Evolutionary conservation across 2,329 filamentous ascomycete genomes (phyloP).

Genomic region (Pseudogymnoascus sp.): DNA sequence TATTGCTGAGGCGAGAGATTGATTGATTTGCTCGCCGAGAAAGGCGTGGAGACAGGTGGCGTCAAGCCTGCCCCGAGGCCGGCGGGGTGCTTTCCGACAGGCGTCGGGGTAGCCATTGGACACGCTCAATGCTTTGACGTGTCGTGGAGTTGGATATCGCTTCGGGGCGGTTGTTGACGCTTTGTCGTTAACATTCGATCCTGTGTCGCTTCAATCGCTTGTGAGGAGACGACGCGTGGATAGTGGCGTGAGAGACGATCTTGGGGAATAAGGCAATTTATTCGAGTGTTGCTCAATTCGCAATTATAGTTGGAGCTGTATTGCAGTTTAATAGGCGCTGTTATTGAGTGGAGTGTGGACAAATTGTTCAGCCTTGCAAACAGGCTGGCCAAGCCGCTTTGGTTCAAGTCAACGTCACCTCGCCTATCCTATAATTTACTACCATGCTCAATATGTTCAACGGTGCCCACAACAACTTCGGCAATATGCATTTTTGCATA

Average conservation of each 20-base stretch:
- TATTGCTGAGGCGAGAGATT: conserved; percentile 54
- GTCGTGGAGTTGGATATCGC: not conserved
- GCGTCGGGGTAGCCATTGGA: conserved; percentile 28
- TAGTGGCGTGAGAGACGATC: not conserved
- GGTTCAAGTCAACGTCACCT: not conserved
- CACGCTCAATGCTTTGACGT: not conserved
- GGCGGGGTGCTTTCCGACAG: conserved; percentile 20
- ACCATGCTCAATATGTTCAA: not conserved
- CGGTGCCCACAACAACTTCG: not conserved
- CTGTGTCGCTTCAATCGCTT: not conserved
- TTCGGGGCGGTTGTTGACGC: not conserved
- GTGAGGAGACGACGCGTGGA: not conserved
- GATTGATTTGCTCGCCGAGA: conserved; percentile 40
- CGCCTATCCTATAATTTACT: not conserved
- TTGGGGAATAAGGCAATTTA: not conserved
- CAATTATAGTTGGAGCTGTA: not conserved
- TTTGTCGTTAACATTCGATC: not conserved
- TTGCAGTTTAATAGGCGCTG: not conserved
- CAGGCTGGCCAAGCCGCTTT: not conserved
- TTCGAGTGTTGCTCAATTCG: not conserved
- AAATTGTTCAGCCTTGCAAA: conserved; percentile 4
- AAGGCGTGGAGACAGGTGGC: conserved; percentile 58
- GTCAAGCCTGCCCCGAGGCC: conserved; percentile 36
- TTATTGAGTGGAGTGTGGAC: not conserved
- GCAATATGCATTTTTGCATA: not conserved